Conservation (phyloP, 1,139 yeast genomes). For the Kluyveromyces sp. region DNA sequence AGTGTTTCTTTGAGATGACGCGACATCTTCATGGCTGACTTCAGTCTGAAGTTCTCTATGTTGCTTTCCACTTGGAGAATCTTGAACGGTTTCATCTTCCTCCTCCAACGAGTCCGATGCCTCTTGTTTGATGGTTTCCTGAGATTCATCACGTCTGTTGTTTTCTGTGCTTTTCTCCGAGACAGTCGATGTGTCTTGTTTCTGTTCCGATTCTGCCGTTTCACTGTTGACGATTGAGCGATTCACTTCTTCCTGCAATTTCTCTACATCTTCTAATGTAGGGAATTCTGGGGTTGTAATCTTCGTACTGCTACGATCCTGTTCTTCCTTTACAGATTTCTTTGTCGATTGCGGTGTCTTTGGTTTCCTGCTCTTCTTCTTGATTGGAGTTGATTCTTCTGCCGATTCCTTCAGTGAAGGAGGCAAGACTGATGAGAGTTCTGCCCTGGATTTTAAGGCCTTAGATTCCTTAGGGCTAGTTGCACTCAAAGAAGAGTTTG, state of each 20-base stretch:
- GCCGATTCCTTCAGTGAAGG: neutral
- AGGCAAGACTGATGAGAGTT: neutral
- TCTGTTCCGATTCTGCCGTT: conserved; percentile 5
- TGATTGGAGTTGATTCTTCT: conserved; percentile 2
- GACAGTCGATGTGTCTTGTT: conserved; percentile 10
- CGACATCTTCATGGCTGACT: no score
- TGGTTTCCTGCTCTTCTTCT: neutral
- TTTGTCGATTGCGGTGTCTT: neutral
- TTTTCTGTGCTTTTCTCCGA: neutral
- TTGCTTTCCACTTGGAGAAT: conserved; percentile 2
- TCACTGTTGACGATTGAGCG: conserved; percentile 1
- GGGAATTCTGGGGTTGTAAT: conserved; percentile 23
- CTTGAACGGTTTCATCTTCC: conserved; percentile 9
- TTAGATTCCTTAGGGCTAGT: neutral
- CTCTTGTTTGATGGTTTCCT: neutral
- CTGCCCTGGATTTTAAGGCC: neutral
- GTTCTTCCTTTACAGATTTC: conserved; percentile 11
- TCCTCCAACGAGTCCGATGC: neutral
- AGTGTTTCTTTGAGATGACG: neutral
- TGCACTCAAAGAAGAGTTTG: neutral
- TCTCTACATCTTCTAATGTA: conserved; percentile 24
- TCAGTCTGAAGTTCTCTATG: conserved; percentile 1
- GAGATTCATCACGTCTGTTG: neutral
- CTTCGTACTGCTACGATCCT: neutral
- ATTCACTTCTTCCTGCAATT: conserved; percentile 27